phyloP scores from a whole-genome alignment of 371 early-diverging fungal genomes.

The Apophysomyces variabilis region DNA sequence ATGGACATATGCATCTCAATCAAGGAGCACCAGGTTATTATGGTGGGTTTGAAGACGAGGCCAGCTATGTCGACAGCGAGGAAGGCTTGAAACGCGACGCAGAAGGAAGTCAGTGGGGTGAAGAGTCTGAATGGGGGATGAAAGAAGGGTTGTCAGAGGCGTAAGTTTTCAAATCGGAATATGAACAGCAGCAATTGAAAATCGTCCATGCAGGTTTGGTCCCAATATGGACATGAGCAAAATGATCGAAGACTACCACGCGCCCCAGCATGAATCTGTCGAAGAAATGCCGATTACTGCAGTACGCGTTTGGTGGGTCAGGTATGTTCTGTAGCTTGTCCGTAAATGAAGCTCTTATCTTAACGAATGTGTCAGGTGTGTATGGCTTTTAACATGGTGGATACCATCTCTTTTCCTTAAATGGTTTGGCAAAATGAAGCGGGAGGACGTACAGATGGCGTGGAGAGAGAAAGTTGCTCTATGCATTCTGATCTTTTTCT shows the following conservation, averaged over 20 bases:
- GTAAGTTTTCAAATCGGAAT: conserved; percentile 22
- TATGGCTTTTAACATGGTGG: conserved; percentile 87
- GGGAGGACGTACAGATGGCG: conserved; percentile 85
- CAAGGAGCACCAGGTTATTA: neutral
- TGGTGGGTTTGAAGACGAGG: conserved; percentile 21
- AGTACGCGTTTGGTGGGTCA: conserved; percentile 77
- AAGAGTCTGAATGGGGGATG: conserved; percentile 47
- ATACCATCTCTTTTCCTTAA: conserved; percentile 67
- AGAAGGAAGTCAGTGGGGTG: conserved; percentile 44
- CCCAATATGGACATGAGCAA: conserved; percentile 57
- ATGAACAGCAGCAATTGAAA: neutral
- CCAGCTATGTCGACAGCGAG: conserved; percentile 34
- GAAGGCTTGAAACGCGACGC: conserved; percentile 29
- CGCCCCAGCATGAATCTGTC: conserved; percentile 51
- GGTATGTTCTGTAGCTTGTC: conserved; percentile 54
- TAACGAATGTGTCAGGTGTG: conserved; percentile 40
- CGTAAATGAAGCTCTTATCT: neutral
- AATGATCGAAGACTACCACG: conserved; percentile 41
- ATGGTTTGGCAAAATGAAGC: conserved; percentile 69
- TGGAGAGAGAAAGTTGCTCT: conserved; percentile 96
- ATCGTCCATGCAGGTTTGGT: conserved; percentile 28
- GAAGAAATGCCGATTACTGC: conserved; percentile 51
- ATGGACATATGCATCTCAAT: neutral
- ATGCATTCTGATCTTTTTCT: conserved; percentile 78
- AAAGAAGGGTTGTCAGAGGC: conserved; percentile 35